Evolutionary conservation across 2,329 filamentous ascomycete species (phyloP), one percentile per base, ranked within the genome.

Genomic region (Hymenoscyphus repandus): DNA sequence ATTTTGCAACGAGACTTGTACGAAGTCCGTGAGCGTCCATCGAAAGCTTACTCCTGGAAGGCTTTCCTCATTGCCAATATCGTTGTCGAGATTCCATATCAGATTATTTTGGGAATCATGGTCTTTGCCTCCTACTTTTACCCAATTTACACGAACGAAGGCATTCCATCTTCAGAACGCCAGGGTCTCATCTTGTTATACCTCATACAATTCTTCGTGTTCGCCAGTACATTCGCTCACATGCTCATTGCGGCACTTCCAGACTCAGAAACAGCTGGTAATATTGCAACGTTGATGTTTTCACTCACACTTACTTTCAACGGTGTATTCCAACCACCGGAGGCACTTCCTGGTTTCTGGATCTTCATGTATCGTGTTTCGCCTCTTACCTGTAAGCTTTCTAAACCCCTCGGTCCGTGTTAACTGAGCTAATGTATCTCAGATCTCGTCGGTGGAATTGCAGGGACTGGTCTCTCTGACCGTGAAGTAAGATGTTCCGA

Each of bases 71-170:
- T 65, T 1, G 61, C 64, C 7, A 66, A 66, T 38, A 87, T 96
- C 58, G 70, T 90, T 31, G 88, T 92, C 48, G 91, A 96, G 68
- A 74, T 96, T 3, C 89, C 90, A 0, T 96, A 88, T 80, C 90
- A 95, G 66, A 78, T 83, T 0, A 67, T 95, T 37, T 85, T 89
- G 74, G 81, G 82, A 1, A 75, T 85, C 15, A 70, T 95, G 61
- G 85, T 91, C 72, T 95, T 76, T 72, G 78, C 88, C 61, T 83
- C 77, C 65, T 93, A 88, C 79, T 96, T 95, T 74, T 96, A 91
- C 54, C 74, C 83, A 56, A 78, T 85, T 1, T 67, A 77, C 7
- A 82, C 88, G 58, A 84, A 87, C 15, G 86, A 87, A 10, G 86
- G 64, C 1, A 64, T 66, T 13, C 63, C 62, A 45, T 27, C 57